These are phyloP conservation scores for Salicornia ramosissima DNA, from an alignment of 148 eudicot species.

Conservation along the genomic window DNA sequence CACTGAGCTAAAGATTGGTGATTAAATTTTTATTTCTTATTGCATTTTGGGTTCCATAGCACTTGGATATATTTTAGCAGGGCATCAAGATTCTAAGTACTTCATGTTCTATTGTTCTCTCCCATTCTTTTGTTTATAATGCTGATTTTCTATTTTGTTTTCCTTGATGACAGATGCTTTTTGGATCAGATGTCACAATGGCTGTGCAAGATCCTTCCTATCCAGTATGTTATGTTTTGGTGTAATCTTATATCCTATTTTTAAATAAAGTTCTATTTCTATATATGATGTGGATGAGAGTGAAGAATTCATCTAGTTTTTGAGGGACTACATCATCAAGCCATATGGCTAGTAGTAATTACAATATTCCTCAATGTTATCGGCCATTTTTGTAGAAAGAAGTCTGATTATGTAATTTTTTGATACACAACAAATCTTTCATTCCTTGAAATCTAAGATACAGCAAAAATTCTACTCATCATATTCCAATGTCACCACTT, in stretches of 20 bases:
- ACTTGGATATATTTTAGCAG: background rate
- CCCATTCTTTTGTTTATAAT: background rate
- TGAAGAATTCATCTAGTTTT: too few relatives aligned
- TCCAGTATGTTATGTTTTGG: slow-evolving; percentile 44
- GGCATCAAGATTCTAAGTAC: background rate
- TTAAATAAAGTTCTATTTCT: background rate
- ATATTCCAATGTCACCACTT: too few relatives aligned
- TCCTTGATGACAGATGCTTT: slow-evolving; percentile 54
- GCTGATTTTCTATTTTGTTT: background rate
- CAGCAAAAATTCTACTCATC: too few relatives aligned
- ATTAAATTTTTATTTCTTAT: background rate
- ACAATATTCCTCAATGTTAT: too few relatives aligned
- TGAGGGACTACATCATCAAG: too few relatives aligned
- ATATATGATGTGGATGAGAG: background rate
- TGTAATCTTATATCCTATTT: background rate
- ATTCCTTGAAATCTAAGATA: too few relatives aligned
- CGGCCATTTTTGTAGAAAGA: too few relatives aligned
- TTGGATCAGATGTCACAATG: slow-evolving; percentile 74
- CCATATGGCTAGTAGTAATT: too few relatives aligned
- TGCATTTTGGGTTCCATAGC: background rate
- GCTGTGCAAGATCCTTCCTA: slow-evolving; percentile 92
- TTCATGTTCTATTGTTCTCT: background rate
- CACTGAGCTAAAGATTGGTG: background rate
- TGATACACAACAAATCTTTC: too few relatives aligned
- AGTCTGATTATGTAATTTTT: too few relatives aligned